These are phyloP conservation scores for Salvia rosmarinus DNA, from an alignment of 257 asterid genomes.

Conservation along the genomic window DNA sequence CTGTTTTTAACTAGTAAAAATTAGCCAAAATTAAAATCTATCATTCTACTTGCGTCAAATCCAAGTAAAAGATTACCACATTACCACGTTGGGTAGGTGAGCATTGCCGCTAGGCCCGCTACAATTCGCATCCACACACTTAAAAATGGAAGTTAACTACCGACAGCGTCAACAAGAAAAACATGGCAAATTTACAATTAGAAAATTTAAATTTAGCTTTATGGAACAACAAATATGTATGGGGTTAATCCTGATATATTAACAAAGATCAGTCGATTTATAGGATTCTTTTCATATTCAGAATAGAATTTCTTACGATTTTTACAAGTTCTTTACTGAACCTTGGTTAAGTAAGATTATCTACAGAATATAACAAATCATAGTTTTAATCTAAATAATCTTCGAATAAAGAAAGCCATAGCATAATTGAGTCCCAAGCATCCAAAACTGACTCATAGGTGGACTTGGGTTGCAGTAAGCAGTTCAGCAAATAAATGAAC, in stretches of 20 bases:
- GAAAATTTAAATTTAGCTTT: neutral
- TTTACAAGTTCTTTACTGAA: too few relatives aligned
- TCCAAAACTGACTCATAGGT: neutral
- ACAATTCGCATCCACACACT: neutral
- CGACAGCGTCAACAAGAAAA: neutral
- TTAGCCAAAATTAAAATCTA: too few relatives aligned
- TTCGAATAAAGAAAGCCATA: neutral
- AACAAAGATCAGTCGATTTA: neutral
- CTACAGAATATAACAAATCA: too few relatives aligned
- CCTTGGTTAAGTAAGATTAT: too few relatives aligned
- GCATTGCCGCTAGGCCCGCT: neutral
- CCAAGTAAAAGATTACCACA: neutral
- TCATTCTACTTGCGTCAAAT: too few relatives aligned
- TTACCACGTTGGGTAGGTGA: neutral
- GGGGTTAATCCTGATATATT: neutral
- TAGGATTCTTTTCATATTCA: too few relatives aligned
- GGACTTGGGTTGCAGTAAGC: neutral
- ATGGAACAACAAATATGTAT: neutral
- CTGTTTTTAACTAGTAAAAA: too few relatives aligned
- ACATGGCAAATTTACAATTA: neutral
- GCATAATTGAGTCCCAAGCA: neutral
- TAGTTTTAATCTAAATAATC: too few relatives aligned
- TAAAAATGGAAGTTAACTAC: neutral
- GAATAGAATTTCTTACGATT: neutral
- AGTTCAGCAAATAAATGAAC: too few relatives aligned